These are phyloP conservation scores for Agastache rugosa DNA, from an alignment of 257 asterid genomes.

Conservation along the genomic window DNA sequence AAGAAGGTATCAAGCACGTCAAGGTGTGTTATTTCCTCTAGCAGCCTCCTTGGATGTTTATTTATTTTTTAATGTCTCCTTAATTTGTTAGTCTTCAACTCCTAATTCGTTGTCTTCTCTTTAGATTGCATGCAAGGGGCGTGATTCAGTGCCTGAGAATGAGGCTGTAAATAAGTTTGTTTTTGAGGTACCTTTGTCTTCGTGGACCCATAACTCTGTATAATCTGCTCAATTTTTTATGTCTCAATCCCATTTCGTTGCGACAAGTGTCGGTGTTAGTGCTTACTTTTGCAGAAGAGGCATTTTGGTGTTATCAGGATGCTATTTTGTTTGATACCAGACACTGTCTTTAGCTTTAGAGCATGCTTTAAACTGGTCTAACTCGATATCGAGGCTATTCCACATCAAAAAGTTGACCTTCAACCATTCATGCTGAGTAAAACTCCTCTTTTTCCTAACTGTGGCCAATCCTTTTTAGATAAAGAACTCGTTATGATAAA, in stretches of 20 bases:
- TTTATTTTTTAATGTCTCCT: slow-evolving; percentile 19
- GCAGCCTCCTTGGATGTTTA: slow-evolving; percentile 28
- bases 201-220: neutral
- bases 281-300: neutral
- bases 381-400: slow-evolving; percentile 7
- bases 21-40: slow-evolving; percentile 63
- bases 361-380: slow-evolving; percentile 1
- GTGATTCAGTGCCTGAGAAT: slow-evolving; percentile 95
- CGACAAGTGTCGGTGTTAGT: slow-evolving; percentile 1
- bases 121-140: slow-evolving; percentile 97
- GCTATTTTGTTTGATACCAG: slow-evolving; percentile 1
- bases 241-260: slow-evolving; percentile 30
- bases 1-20: slow-evolving; percentile 89
- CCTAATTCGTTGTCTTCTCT: slow-evolving; percentile 38
- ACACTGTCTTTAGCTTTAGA: slow-evolving; percentile 8
- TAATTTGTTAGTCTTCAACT: slow-evolving; percentile 30
- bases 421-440: neutral
- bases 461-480: slow-evolving; percentile 9
- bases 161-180: slow-evolving; percentile 86
- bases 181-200: slow-evolving; percentile 67
- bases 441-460: neutral
- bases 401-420: neutral
- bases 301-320: slow-evolving; percentile 16
- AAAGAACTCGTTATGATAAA: neutral
- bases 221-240: neutral